phyloP scores from a whole-genome alignment of 179 eudicot species.

The Beta macrorhiza region DNA sequence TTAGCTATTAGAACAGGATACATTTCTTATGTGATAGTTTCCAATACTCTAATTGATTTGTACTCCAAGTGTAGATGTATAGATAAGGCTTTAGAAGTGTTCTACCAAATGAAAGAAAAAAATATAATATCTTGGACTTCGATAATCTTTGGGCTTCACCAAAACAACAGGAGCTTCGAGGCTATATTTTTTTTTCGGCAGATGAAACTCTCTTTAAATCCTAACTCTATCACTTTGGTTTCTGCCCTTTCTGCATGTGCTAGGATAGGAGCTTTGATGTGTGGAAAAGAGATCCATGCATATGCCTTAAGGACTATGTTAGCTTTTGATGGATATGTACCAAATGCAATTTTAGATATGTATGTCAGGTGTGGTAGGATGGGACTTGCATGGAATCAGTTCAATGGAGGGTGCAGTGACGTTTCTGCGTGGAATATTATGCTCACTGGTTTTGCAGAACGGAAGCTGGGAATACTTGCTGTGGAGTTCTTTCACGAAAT shows the following conservation, averaged over 20 bases:
- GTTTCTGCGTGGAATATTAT: conserved; percentile 71
- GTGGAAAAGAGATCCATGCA: conserved; percentile 85
- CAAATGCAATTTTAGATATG: conserved; percentile 74
- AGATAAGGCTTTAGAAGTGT: conserved; percentile 70
- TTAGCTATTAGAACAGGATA: conserved; percentile 56
- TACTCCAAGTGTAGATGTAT: conserved; percentile 67
- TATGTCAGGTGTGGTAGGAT: conserved; percentile 80
- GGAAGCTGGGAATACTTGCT: conserved; percentile 53
- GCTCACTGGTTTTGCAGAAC: conserved; percentile 63
- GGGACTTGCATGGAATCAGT: conserved; percentile 54
- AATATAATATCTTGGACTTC: conserved; percentile 82
- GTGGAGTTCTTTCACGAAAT: conserved; percentile 51
- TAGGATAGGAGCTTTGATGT: conserved; percentile 71
- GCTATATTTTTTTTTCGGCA: conserved; percentile 63
- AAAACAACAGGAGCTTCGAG: conserved; percentile 61
- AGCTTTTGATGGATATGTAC: conserved; percentile 56
- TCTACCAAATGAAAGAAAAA: conserved; percentile 53
- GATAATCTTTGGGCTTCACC: conserved; percentile 64
- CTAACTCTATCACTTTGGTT: conserved; percentile 63
- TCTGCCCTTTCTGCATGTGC: conserved; percentile 66
- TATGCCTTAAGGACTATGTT: conserved; percentile 56
- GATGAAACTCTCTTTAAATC: conserved; percentile 52
- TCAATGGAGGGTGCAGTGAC: conserved; percentile 45
- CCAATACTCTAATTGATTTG: conserved; percentile 62
- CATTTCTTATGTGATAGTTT: conserved; percentile 50